Conservation (phyloP, 2,329 filamentous ascomycete species). For the Ophiostoma piceae region DNA sequence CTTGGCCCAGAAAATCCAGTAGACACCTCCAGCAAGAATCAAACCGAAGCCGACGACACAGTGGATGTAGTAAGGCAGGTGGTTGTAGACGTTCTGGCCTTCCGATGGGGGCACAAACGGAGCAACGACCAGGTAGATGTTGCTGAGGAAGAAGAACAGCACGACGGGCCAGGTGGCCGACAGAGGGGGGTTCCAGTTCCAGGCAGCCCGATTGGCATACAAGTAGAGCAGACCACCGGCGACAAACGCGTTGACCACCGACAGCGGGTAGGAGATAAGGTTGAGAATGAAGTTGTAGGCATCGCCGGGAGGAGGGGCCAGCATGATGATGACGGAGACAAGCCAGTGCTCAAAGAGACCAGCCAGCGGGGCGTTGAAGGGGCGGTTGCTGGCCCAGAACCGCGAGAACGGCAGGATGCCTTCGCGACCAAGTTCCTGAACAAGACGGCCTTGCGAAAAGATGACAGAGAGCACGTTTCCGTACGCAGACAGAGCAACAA, state of each 20-base stretch:
- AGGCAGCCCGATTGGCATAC: slow-evolving; percentile 44
- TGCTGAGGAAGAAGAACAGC: slow-evolving; percentile 56
- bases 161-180: slow-evolving; percentile 50
- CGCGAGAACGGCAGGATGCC: slow-evolving; percentile 59
- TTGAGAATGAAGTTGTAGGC: slow-evolving; percentile 60
- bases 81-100: slow-evolving; percentile 50
- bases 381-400: slow-evolving; percentile 59
- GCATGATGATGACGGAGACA: slow-evolving; percentile 59
- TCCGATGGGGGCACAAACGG: slow-evolving; percentile 52
- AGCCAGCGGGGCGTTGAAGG: slow-evolving; percentile 57
- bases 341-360: slow-evolving; percentile 60
- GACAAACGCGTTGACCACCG: slow-evolving; percentile 53
- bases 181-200: slow-evolving; percentile 52
- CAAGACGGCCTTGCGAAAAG: slow-evolving; percentile 62
- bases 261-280: slow-evolving; percentile 60
- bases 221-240: slow-evolving; percentile 50
- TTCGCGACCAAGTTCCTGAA: slow-evolving; percentile 61
- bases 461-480: slow-evolving; percentile 64
- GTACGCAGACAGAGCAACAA: slow-evolving; percentile 62
- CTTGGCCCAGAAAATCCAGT: slow-evolving; percentile 53
- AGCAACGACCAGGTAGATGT: slow-evolving; percentile 56
- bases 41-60: slow-evolving; percentile 54
- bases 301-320: slow-evolving; percentile 62
- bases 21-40: slow-evolving; percentile 48
- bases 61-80: slow-evolving; percentile 54